Base-by-base conservation (phyloP, 495 filamentous ascomycete genomes). In the Trichoderma erinaceum region DNA sequence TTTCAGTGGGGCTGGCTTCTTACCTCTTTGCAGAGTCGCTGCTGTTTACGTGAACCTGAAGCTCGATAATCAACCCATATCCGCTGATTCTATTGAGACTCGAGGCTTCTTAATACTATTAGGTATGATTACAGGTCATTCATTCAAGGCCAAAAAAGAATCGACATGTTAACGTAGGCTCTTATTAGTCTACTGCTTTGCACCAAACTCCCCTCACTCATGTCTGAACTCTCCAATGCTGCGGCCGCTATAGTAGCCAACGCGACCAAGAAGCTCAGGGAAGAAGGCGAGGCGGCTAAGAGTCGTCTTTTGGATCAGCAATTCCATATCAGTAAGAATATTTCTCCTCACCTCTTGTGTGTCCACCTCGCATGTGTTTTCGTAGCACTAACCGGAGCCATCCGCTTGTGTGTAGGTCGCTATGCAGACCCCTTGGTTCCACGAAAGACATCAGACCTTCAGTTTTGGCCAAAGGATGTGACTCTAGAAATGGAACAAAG, bases 241-340 rank as follows among this genome's bases (percentile, higher is more conserved):
- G 56, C 27, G 25, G 56, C 56, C 5, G 16, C 50, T 7, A 15
- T 23, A 35, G 10, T 25, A 13, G 27, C 56, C 27, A 61, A 32
- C 50, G 50, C 50, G 4, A 2, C 80, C 66, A 83, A 83, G 71
- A 84, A 83, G 66, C 81, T 85, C 0, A 79, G 83, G 70, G 88
- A 91, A 23, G 90, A 92, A 58, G 87, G 83, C 67, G 77, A 80
- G 35, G 32, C 52, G 16, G 66, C 70, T 23, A 79, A 76, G 63
- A 50, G 68, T 16, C 71, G 75, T 16, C 74, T 82, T 16, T 65
- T 71, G 3, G 79, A 82, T 70, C 75, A 74, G 63, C 75, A 73
- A 41, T 83, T 82, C 66, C 78, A 74, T 32, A 73, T 75, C 12
- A 71, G 80, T 82, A 64, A 73, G 80, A 63, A 18, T 18, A 16